Conservation (phyloP, 83 land plant genomes). For the Isoetes engelmannii region DNA sequence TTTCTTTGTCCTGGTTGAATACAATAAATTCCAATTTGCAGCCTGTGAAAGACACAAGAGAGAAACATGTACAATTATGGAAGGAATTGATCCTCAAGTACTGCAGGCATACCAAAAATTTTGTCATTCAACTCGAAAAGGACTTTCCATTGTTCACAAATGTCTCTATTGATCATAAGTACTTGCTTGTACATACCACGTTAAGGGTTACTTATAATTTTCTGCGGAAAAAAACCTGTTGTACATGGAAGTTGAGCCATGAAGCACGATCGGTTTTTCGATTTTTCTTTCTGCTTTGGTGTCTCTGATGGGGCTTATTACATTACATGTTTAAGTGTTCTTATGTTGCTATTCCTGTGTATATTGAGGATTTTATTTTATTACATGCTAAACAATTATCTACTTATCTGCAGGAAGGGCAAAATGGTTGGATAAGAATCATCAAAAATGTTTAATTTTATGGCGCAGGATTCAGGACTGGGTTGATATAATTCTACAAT, state of each 20-base stretch:
- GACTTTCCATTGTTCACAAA: slow-evolving; percentile 83
- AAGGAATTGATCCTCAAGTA: slow-evolving; percentile 88
- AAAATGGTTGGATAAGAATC: slow-evolving; percentile 94
- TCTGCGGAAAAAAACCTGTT: neutral
- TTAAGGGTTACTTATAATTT: neutral
- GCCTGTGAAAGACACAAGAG: slow-evolving; percentile 85
- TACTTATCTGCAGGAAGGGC: slow-evolving; percentile 57
- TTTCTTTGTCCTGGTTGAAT: neutral
- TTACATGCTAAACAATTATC: neutral
- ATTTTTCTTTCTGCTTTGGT: slow-evolving; percentile 78
- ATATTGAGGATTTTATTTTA: neutral
- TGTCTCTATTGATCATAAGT: slow-evolving; percentile 65
- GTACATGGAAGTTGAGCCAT: slow-evolving; percentile 72
- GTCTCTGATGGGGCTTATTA: slow-evolving; percentile 47
- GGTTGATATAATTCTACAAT: slow-evolving; percentile 67
- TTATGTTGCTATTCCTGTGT: neutral
- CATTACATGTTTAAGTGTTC: neutral
- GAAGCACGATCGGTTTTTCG: slow-evolving; percentile 80
- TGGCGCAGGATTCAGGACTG: slow-evolving; percentile 89
- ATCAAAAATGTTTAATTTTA: slow-evolving; percentile 66
- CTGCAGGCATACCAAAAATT: slow-evolving; percentile 67
- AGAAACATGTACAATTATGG: slow-evolving; percentile 95
- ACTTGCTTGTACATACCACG: neutral
- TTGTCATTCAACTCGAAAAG: slow-evolving; percentile 56
- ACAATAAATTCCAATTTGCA: slow-evolving; percentile 49